Conservation (phyloP, 139 green algal species). For the Chlamydomonas sp. region DNA sequence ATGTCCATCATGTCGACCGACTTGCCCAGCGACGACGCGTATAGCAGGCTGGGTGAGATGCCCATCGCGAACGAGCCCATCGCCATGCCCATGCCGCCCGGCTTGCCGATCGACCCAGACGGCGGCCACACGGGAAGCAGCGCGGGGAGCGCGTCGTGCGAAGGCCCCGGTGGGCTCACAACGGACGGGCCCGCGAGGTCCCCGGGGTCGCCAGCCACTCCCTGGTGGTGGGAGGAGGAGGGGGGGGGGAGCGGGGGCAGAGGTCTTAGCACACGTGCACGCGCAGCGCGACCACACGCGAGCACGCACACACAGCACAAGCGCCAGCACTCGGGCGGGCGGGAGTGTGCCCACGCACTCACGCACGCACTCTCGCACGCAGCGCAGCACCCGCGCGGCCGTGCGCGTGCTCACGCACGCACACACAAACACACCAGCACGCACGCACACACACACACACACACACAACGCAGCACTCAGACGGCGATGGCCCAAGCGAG, state of each 20-base stretch:
- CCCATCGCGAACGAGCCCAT: conserved; percentile 2
- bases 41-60: conserved; percentile 26
- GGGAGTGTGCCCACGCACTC: no score
- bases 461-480: neutral
- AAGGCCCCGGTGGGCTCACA: no score
- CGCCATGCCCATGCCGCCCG: conserved; percentile 14
- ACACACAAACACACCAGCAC: no score
- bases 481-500: neutral
- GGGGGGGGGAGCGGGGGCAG: neutral
- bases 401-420: no score
- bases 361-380: no score
- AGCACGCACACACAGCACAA: no score
- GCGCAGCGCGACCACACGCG: no score
- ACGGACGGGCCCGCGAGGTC: neutral
- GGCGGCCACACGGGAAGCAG: conserved; percentile 41
- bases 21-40: conserved; percentile 50
- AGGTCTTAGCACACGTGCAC: neutral
- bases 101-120: conserved; percentile 22
- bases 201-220: neutral
- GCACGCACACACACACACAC: no score
- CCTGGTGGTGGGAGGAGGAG: neutral
- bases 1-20: conserved; percentile 77
- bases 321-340: no score
- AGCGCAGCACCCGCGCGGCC: no score
- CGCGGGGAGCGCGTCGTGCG: conserved; percentile 12